Evolutionary conservation across 371 early-diverging fungal species (phyloP).

Genomic region (Rhizopus arrhizus): DNA sequence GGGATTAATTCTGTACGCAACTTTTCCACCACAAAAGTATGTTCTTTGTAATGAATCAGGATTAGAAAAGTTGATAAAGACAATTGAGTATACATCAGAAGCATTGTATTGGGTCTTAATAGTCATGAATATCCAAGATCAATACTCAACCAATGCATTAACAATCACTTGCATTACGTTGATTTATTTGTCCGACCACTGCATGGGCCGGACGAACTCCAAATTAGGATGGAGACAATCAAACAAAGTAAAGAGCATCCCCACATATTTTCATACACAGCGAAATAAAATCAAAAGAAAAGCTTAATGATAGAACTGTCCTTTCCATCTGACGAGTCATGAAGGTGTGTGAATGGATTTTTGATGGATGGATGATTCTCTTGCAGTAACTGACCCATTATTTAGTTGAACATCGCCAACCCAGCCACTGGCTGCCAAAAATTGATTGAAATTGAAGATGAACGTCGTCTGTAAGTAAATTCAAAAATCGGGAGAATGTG

Average conservation of each 20-base stretch:
- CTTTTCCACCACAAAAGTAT: too few relatives aligned
- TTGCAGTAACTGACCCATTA: not conserved
- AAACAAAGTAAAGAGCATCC: not conserved
- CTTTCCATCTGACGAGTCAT: not conserved
- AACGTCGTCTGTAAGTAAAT: conserved; percentile 82
- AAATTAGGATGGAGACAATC: not conserved
- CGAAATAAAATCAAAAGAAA: not conserved
- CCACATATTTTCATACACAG: not conserved
- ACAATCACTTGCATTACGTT: too few relatives aligned
- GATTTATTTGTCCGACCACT: too few relatives aligned
- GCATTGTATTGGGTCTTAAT: too few relatives aligned
- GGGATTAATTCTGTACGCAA: too few relatives aligned
- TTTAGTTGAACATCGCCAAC: conserved; percentile 94
- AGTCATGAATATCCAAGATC: too few relatives aligned
- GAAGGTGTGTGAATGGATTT: not conserved
- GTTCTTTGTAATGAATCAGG: too few relatives aligned
- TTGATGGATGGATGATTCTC: not conserved
- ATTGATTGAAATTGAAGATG: conserved; percentile 93
- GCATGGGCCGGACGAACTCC: not conserved
- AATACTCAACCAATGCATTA: too few relatives aligned
- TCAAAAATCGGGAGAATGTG: too few relatives aligned
- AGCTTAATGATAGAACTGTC: not conserved
- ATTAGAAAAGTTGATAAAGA: too few relatives aligned
- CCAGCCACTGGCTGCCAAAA: conserved; percentile 98
- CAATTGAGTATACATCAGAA: too few relatives aligned